Base-by-base conservation (phyloP, 2,329 filamentous ascomycete species). In the Clarireedia homoeocarpa region DNA sequence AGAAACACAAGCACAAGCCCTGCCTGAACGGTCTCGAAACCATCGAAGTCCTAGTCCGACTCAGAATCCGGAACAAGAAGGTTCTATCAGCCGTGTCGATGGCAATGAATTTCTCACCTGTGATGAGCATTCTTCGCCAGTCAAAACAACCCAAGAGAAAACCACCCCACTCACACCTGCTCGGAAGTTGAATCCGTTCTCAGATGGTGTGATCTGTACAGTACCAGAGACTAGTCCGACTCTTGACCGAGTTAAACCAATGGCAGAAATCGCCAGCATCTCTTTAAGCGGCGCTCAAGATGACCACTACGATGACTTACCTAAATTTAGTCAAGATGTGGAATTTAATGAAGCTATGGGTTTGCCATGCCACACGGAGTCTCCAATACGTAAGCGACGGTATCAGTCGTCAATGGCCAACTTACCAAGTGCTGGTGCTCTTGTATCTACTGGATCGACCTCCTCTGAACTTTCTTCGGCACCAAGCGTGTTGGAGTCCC, bases 221-320 rank as follows among this genome's bases (percentile, higher is more conserved):
- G 52, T 70, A 10, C 68, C 64, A n/a, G 68, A 69, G 48, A 69
- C 67, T 4, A 68, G 66, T 47, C 68, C 67, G n/a, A 45, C 57
- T 5, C 56, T 56, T 20, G 51, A 57, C 20, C 53, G 53, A n/a
- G 40, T 55, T 20, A 51, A 64, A 4, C 61, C 63, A 2, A 64
- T 69, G 58, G 58, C 58, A 7, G 65, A 68, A 17, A 63, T 68
- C 27, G 64, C 63, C 24, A 57, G 55, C 23, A 46, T 67, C 4
- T 67, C 65, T 4, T 64, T 64, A 44, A 46, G 47, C 3, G 51
- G 38, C 5, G 56, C 58, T 9, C 53, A 58, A 9, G 56, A 62
- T 34, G 55, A 60, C 15, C 58, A 60, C 4, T 49, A 62, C 34
- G 48, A 59, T 24, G 56, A 65, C 26, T 50, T 63, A 7, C 65